phyloP scores from a whole-genome alignment of 306 rosid species.

The Heteromeles arbutifolia region DNA sequence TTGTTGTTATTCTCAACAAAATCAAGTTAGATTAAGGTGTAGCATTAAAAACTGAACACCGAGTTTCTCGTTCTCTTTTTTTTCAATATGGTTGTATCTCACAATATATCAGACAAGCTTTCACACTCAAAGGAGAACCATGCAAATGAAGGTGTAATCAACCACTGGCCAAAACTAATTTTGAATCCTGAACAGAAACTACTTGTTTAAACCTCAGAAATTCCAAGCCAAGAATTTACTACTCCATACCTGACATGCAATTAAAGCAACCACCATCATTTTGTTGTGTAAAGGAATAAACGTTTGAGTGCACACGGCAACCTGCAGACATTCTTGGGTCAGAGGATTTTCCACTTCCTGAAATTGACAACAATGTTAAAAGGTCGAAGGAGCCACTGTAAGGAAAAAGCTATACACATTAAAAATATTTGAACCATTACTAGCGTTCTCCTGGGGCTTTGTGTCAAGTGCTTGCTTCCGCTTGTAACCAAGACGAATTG shows the following conservation, averaged over 20 bases:
- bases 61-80: background rate
- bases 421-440: conserved; percentile 26
- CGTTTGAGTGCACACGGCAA: conserved; percentile 46
- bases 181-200: background rate
- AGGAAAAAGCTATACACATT: background rate
- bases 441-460: conserved; percentile 48
- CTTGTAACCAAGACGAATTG: conserved; percentile 82
- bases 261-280: conserved; percentile 55
- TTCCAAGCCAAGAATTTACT: background rate
- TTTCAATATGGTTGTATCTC: background rate
- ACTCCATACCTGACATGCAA: conserved; percentile 58
- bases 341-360: conserved; percentile 58
- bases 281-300: conserved; percentile 54
- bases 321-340: conserved; percentile 46
- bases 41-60: background rate
- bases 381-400: conserved; percentile 18
- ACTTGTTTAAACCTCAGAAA: conserved; percentile 1
- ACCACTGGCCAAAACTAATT: background rate
- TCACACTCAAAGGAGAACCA: background rate
- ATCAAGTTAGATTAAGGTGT: background rate
- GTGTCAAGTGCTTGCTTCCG: conserved; percentile 73
- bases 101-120: background rate
- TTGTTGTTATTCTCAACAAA: background rate
- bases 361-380: conserved; percentile 5
- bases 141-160: background rate